Percentiles rank a stretch among this genome's conserved stretches.
Conservation (phyloP, 495 filamentous ascomycete genomes). For the Podospora pseudoanserina region DNA sequence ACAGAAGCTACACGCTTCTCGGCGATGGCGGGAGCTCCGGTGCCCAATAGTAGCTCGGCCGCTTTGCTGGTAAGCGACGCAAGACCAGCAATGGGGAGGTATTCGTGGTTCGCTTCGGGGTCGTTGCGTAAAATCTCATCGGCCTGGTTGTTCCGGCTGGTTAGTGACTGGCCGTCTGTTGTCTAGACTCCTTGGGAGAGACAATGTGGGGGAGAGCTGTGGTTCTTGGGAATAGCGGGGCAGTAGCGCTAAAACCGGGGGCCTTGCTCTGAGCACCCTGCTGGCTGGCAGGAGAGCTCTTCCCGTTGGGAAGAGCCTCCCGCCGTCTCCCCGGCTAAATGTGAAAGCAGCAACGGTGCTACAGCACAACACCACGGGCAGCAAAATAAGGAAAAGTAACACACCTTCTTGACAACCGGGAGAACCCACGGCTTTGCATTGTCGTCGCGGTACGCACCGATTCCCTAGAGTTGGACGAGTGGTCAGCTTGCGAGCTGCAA, state of each 20-base stretch:
- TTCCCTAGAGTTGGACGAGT: slow-evolving; percentile 49
- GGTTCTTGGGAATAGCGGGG: slow-evolving; percentile 4
- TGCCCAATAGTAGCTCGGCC: slow-evolving; percentile 82
- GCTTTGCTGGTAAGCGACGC: slow-evolving; percentile 79
- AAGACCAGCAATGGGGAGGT: slow-evolving; percentile 92
- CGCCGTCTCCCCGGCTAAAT: slow-evolving; percentile 5
- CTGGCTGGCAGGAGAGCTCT: slow-evolving; percentile 2
- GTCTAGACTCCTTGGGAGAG: not conserved
- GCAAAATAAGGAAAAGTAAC: slow-evolving; percentile 16
- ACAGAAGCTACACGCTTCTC: slow-evolving; percentile 75
- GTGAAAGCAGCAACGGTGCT: not conserved
- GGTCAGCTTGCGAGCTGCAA: slow-evolving; percentile 3
- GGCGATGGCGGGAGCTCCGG: slow-evolving; percentile 70
- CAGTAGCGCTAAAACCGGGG: not conserved
- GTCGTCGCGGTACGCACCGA: slow-evolving; percentile 94
- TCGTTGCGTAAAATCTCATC: slow-evolving; percentile 83
- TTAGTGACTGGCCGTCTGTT: slow-evolving; percentile 21
- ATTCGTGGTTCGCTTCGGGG: slow-evolving; percentile 93
- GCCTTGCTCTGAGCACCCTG: not conserved
- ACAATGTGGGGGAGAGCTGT: slow-evolving; percentile 14
- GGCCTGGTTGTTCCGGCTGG: slow-evolving; percentile 55
- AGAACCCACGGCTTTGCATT: slow-evolving; percentile 98
- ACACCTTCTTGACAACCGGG: slow-evolving; percentile 92
- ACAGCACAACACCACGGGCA: not conserved
- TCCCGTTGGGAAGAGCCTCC: not conserved